Evolutionary conservation across 2,329 filamentous ascomycete species (phyloP), one percentile per base, ranked within the genome.

Genomic region (Coniochaeta sp.): DNA sequence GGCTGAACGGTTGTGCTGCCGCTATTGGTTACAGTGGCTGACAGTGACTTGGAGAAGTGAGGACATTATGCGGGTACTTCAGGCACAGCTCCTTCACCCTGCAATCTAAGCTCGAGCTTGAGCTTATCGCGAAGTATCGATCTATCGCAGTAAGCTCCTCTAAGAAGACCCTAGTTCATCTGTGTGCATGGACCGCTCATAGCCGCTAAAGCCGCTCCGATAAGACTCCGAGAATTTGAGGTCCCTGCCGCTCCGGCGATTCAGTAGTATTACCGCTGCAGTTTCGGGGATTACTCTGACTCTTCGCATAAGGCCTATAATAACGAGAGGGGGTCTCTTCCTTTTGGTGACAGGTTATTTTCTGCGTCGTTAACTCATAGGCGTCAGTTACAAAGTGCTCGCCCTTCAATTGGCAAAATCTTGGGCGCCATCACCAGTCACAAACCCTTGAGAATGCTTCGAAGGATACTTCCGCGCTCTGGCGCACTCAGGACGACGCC

Each of bases 391-490:
- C 3, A 52, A 14, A 52, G 47, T 31, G 24, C 47, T 8, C 22
- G 6, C 31, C 43, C 43, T 47, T 36, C 58, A 57, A 59, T 59
- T 60, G 57, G 43, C 44, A 5, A 31, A 55, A n/a, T 33, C 31
- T 44, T n/a, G 6, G n/a, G 31, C 54, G 24, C 6, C 31, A 11
- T 16, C 19, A n/a, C 17, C 52, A 9, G 22, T 31, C 26, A 55
- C 52, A 57, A 43, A 57, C 33, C 60, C 38, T 28, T 36, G 38
- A 66, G 58, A 55, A 82, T 82, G 80, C 73, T 82, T 63, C 77
- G 77, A 62, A 76, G 75, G 67, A 70, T 79, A 59, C 69, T 77
- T 52, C 73, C 75, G 26, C 75, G 75, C 64, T 73, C 75, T 65
- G 70, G 72, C 68, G 70, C 72, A 63, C 71, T 72, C 62, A 68